Evolutionary conservation across 2,329 filamentous ascomycete species (phyloP), one percentile per base, ranked within the genome.

Genomic region (Exophiala bonariae): DNA sequence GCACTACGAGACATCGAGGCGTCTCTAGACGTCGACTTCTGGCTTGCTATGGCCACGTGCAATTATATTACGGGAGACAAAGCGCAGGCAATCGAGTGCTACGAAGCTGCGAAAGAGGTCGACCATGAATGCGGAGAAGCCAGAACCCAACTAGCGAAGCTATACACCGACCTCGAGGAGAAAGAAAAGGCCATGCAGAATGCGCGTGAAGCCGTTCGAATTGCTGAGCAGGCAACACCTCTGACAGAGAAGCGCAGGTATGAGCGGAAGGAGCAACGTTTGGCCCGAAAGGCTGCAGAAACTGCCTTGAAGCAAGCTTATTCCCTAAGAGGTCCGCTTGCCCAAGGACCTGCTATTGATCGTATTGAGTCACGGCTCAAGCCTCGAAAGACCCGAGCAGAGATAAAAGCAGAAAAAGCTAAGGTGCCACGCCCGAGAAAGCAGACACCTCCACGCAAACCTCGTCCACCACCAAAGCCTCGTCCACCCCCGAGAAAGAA

Each of bases 111-210:
- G 9, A 82, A 89, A 30, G 81, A 89, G 41, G 78, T 82, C 49
- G 86, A 95, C 53, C 73, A 83, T 35, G 75, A 81, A 32, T 83
- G 86, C 48, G 82, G 92, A 38, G 85, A 90, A 52, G 87, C 89
- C 31, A 84, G 89, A 31, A 82, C 87, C 22, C 82, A 89, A 59
- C 75, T 96, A 8, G 89, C 89, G 10, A 90, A 87, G 59, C 81
- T 96, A 66, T 96, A 95, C 61, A 89, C 95, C 63, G 82, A 78
- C 54, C 79, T 79, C 35, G 83, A 83, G 53, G 81, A 85, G 68
- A 82, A 80, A 17, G 86, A 90, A 59, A 82, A 89, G 60, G 90
- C 90, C 1, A 80, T 90, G 49, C 83, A 86, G 49, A 80, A 90
- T 41, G 82, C 88, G 39, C 86, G 85, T 26, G 86, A 95, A 63